Evolutionary conservation across 2,329 filamentous ascomycete genomes (phyloP), one percentile per base, ranked within the genome.

Genomic region (Pseudogymnoascus sp.): DNA sequence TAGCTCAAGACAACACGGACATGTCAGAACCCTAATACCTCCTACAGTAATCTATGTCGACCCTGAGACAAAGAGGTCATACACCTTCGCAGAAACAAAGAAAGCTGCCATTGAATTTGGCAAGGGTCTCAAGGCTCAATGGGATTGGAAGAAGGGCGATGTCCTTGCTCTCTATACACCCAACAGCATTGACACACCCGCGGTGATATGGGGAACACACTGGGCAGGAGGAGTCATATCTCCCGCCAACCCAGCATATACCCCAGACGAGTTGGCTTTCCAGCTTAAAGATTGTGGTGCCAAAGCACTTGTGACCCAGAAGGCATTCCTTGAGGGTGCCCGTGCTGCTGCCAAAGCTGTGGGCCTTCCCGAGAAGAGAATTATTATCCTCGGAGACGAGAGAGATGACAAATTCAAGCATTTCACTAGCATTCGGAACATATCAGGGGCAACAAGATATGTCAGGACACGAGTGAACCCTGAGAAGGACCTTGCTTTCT

Each of bases 241-340:
- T n/a, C 91, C 92, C 0, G 92, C 91, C 2, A 97, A 97, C 71
- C 92, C 92, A 17, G 85, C 86, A 3, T 96, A 96, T 75, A 96
- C 90, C 0, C 84, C 83, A 10, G 85, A 91, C 8, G 93, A 97
- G 75, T 81, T 97, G 35, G 86, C 88, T 4, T 92, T 90, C 70
- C 92, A 97, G 76, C 81, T 97, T 64, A 85, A 85, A 69, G 90
- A 95, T 74, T 88, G 88, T 0, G 82, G 84, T 0, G 90, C 91
- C 33, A 90, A 86, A 70, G 90, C 82, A 0, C 74, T 97, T 6
- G 82, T 88, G 27, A 96, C 92, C 0, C 90, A 96, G 70, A 73
- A 82, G 27, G 76, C 85, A 0, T 81, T 88, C 63, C 78, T 96
- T 1, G 75, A 84, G 5, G 81, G 81, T 12, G 91, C 88, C 1